phyloP scores from a whole-genome alignment of 176 grass and related monocot genomes.

The Oryza punctata region DNA sequence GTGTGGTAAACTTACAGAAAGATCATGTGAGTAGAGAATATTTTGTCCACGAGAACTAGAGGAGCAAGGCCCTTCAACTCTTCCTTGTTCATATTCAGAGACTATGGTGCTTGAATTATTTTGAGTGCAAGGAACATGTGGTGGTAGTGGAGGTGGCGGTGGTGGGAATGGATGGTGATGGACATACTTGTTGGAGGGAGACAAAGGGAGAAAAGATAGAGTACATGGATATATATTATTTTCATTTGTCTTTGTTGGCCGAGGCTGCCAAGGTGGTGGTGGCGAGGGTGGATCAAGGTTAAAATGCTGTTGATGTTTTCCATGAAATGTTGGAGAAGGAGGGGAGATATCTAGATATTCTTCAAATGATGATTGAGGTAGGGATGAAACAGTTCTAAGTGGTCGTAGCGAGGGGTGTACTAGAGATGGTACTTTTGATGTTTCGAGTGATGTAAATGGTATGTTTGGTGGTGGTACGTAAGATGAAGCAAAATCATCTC shows the following conservation, averaged over 20 bases:
- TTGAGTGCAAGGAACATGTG: conserved; percentile 12
- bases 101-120: conserved; percentile 26
- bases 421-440: conserved; percentile 33
- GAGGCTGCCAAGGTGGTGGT: conserved; percentile 27
- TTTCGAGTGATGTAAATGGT: conserved; percentile 4
- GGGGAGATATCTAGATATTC: conserved; percentile 38
- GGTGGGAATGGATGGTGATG: conserved; percentile 26
- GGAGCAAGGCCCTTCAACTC: conserved; percentile 20
- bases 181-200: conserved; percentile 19
- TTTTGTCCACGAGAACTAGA: conserved; percentile 39
- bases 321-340: conserved; percentile 37
- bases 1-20: conserved; percentile 22
- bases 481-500: conserved; percentile 27
- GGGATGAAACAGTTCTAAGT: conserved; percentile 37
- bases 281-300: not conserved
- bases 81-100: conserved; percentile 31
- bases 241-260: conserved; percentile 17
- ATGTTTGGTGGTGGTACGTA: conserved; percentile 7
- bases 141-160: not conserved
- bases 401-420: conserved; percentile 42
- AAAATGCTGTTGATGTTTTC: conserved; percentile 26
- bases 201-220: conserved; percentile 28
- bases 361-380: conserved; percentile 45
- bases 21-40: conserved; percentile 27
- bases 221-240: conserved; percentile 30